Conservation (phyloP, 169 alveolate species). For the Plasmodium vivax region DNA sequence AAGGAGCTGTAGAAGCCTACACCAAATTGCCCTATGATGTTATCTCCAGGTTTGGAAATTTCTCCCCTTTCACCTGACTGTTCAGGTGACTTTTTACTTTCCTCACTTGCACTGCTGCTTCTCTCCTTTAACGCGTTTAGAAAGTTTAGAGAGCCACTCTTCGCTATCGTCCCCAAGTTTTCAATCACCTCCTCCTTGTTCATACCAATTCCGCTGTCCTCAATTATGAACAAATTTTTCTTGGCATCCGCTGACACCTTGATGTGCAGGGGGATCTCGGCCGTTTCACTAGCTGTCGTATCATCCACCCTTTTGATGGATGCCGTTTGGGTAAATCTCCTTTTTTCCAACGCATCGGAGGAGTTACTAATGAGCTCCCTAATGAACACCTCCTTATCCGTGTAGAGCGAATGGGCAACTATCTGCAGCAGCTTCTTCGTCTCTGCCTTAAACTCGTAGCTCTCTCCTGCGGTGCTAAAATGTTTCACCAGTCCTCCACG, state of each 20-base stretch:
- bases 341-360: constrained; percentile 99
- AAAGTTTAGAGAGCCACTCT: constrained; percentile 97
- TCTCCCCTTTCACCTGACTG: not conserved
- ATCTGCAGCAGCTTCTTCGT: constrained; percentile 96
- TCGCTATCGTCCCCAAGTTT: constrained; percentile 98
- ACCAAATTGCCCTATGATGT: constrained; percentile 94
- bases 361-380: constrained; percentile 99
- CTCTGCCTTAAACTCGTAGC: constrained; percentile 93
- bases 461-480: constrained; percentile 19
- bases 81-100: not conserved
- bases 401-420: constrained; percentile 96
- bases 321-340: constrained; percentile 88
- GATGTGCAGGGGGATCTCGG: constrained; percentile 76
- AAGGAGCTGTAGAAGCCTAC: constrained; percentile 94
- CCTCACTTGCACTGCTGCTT: not conserved
- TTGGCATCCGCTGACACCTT: constrained; percentile 87
- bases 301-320: constrained; percentile 37
- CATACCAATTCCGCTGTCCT: constrained; percentile 98
- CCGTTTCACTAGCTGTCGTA: not conserved
- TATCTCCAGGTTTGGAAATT: constrained; percentile 55
- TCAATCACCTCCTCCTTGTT: constrained; percentile 94
- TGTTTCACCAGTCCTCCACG: not conserved
- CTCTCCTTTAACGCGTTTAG: constrained; percentile 84
- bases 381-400: constrained; percentile 96
- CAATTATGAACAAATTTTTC: constrained; percentile 84